Base-by-base conservation (phyloP, 148 eudicot genomes). In the Oxyria digyna region DNA sequence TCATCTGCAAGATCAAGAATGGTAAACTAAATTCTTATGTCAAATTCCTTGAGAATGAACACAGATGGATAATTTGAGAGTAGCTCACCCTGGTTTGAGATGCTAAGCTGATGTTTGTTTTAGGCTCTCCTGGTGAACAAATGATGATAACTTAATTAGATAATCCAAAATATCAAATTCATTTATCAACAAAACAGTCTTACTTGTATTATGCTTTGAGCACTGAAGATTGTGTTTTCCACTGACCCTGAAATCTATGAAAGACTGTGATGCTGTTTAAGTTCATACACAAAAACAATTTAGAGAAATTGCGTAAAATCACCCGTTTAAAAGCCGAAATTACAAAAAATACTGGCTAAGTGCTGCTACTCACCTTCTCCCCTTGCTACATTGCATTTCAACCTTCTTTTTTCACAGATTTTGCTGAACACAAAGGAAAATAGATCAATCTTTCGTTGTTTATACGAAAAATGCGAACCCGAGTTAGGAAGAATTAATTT, bases 211-310 rank as follows among this genome's bases (percentile, higher is more conserved):
- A 31, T 59, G 20, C 65, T 59, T 59, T 15, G 38, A 27, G 31
- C 20, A 14, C 65, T 59, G 65, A 37, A 29, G 15, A 21, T 10
- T 52, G 31, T 24, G 62, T 52, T 52, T 27, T 27, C 35, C 35
- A 59, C 65, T 15, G 18, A 59, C 18, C 37, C 65, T 59, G 37
- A 27, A 59, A 4, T 59, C 65, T 59, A 59, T 27, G 65, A 59
- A 59, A 14, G 65, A 29, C 38, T 59, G 6, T 13, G 37, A 1
- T 57, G 35, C 33, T 27, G 64, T 57, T 57, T 29, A n/a, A 26
- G 14, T 57, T 12, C 64, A 57, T 27, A 27, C 33, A 55, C 63
- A 55, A 6, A 12, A 55, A 27, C 35, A 27, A 27, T 57, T 57
- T 57, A 57, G 33, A 9, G 4, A 27, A 21, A 55, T 50, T 8